Base-by-base conservation (phyloP, 2,329 filamentous ascomycete genomes). In the Aspergillus hortae region DNA sequence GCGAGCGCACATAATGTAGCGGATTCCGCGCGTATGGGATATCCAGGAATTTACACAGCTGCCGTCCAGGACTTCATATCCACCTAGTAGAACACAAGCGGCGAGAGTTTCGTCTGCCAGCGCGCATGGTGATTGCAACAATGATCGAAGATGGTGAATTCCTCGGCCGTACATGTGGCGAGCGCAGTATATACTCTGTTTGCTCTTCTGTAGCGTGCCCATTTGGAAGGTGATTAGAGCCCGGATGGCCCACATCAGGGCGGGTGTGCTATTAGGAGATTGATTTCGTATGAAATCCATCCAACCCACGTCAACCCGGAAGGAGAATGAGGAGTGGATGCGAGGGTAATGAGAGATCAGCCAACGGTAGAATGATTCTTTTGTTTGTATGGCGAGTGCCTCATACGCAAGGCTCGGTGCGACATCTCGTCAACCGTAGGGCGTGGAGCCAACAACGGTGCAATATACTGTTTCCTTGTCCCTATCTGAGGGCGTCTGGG, bases 91-190 rank as follows among this genome's bases (percentile, higher is more conserved):
- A n/a, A 57, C 44, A 1, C 48, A 49, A 12, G 52, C 49, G 4
- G 55, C 55, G 5, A 55, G 48, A 4, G 55, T 48, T n/a, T 57
- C 50, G 25, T 57, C 55, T 6, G 46, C 14, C 11, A 57, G 47
- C 1, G 55, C 55, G 1, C 14, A n/a, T 4, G 9, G 14, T 0
- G 55, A 46, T 15, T 53, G 49, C 12, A 55, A 19, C 14, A 47
- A 44, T 27, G 19, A 42, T 5, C 38, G 42, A 4, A 55, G 33
- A 41, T 53, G 48, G 9, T 38, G 33, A 1, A 57, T 42, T 4
- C 49, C 55, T 25, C 38, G 47, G 25, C 44, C 49, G 21, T 55
- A 57, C 50, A 55, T 51, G 21, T 57, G 53, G 15, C 53, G 53
- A 23, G 49, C 53, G 17, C 33, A 49, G 2, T 32, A 15, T 27